Percentiles rank a stretch among this genome's conserved stretches.
Evolutionary conservation across 768 basidiomycete species (phyloP).

Genomic region (Austroboletus eburneus): DNA sequence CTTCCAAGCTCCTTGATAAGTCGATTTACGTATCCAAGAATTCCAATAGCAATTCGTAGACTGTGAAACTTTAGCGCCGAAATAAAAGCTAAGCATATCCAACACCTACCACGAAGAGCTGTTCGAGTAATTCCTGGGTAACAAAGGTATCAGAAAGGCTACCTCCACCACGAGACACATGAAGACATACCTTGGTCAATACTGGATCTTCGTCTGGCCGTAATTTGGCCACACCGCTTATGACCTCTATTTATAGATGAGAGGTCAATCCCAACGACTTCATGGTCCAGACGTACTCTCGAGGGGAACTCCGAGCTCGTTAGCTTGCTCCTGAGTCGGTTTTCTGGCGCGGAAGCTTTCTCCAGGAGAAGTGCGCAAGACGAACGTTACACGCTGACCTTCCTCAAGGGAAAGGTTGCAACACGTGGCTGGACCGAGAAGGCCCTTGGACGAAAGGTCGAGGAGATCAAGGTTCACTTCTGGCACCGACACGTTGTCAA

Average conservation of each 20-base stretch:
- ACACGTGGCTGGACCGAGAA: slow-evolving; percentile 64
- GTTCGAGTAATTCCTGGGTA: slow-evolving; percentile 51
- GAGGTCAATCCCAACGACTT: slow-evolving; percentile 2
- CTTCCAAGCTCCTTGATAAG: slow-evolving; percentile 92
- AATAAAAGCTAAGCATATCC: not conserved
- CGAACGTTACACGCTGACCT: slow-evolving; percentile 88
- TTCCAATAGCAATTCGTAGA: slow-evolving; percentile 84
- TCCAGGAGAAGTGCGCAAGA: slow-evolving; percentile 69
- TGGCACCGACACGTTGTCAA: slow-evolving; percentile 50
- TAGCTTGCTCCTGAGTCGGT: slow-evolving; percentile 38
- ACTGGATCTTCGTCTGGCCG: slow-evolving; percentile 64
- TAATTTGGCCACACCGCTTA: slow-evolving; percentile 42
- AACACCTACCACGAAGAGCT: slow-evolving; percentile 48
- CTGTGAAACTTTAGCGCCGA: slow-evolving; percentile 25
- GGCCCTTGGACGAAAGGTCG: slow-evolving; percentile 66
- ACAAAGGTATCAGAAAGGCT: not conserved
- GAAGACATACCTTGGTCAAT: slow-evolving; percentile 50
- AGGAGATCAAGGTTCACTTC: slow-evolving; percentile 53
- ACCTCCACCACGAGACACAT: not conserved
- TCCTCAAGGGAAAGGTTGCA: slow-evolving; percentile 63
- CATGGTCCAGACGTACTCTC: slow-evolving; percentile 30
- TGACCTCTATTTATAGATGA: slow-evolving; percentile 31
- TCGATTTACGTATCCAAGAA: slow-evolving; percentile 83
- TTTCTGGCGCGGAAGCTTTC: slow-evolving; percentile 10
- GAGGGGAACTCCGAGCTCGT: slow-evolving; percentile 43